Evolutionary conservation across 2,329 filamentous ascomycete species (phyloP).

Genomic region (Sporothrix variecibatus): DNA sequence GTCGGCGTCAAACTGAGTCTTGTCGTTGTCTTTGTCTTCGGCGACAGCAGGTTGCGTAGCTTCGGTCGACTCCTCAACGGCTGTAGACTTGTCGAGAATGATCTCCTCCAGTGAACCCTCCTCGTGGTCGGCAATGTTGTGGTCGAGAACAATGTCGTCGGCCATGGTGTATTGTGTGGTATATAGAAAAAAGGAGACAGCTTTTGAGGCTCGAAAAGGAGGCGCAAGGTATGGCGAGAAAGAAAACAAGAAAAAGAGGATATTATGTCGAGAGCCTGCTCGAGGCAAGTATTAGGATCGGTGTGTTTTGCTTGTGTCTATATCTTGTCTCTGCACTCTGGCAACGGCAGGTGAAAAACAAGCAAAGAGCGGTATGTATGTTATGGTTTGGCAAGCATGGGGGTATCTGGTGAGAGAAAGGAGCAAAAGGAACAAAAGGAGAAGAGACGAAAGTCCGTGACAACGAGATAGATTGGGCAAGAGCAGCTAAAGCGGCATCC

Average conservation of each 20-base stretch:
- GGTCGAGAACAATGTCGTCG: constrained; percentile 48
- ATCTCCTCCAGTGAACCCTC: background rate
- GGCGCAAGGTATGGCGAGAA: background rate
- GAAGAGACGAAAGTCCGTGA: background rate
- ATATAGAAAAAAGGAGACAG: background rate
- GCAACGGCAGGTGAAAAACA: constrained; percentile 9
- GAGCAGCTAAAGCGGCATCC: background rate
- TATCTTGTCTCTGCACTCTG: background rate
- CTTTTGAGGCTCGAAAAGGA: background rate
- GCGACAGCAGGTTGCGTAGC: too few relatives aligned
- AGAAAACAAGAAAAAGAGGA: background rate
- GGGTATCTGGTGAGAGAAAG: constrained; percentile 1
- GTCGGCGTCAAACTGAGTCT: background rate
- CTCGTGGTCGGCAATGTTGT: constrained; percentile 45
- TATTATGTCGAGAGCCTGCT: background rate
- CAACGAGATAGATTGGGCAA: background rate
- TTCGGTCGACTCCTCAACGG: background rate
- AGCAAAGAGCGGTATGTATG: background rate
- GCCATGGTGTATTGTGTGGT: constrained; percentile 24
- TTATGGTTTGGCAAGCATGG: background rate
- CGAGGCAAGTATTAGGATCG: background rate
- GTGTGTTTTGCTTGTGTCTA: background rate
- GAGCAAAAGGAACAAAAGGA: background rate
- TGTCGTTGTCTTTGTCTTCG: background rate
- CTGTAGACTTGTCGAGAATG: background rate